Conservation (phyloP, 306 rosid species). For the Dryas drummondii region DNA sequence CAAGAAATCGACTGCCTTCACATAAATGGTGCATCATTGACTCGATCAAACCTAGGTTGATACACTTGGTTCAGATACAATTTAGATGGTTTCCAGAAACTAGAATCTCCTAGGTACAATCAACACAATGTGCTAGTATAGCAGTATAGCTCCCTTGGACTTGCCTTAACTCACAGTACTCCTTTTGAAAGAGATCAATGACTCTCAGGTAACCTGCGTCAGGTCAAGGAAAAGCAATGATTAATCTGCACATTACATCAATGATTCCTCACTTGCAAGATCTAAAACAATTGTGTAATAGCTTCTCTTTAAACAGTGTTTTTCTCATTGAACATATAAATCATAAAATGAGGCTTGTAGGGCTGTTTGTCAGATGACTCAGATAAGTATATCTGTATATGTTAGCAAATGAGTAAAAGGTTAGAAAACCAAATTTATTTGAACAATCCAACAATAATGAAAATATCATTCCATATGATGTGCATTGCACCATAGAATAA, state of each 20-base stretch:
- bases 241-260: neutral
- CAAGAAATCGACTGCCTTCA: neutral
- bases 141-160: neutral
- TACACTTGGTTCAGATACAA: neutral
- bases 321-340: neutral
- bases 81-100: neutral
- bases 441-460: neutral
- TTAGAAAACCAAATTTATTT: neutral
- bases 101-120: conserved; percentile 20
- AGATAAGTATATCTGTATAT: neutral
- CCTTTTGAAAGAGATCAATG: conserved; percentile 44
- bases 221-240: conserved; percentile 15
- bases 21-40: conserved; percentile 3
- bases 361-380: neutral
- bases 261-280: neutral
- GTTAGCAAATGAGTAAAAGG: neutral
- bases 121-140: neutral
- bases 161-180: conserved; percentile 15
- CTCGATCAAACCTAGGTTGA: neutral
- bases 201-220: conserved; percentile 88
- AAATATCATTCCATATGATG: neutral
- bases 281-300: neutral
- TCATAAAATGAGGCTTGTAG: neutral
- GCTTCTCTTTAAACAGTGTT: neutral
- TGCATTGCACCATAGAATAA: neutral